Evolutionary conservation across 208 protist species (phyloP), one percentile per base, ranked within the genome.

Genomic region (Crithidia thermophila): DNA sequence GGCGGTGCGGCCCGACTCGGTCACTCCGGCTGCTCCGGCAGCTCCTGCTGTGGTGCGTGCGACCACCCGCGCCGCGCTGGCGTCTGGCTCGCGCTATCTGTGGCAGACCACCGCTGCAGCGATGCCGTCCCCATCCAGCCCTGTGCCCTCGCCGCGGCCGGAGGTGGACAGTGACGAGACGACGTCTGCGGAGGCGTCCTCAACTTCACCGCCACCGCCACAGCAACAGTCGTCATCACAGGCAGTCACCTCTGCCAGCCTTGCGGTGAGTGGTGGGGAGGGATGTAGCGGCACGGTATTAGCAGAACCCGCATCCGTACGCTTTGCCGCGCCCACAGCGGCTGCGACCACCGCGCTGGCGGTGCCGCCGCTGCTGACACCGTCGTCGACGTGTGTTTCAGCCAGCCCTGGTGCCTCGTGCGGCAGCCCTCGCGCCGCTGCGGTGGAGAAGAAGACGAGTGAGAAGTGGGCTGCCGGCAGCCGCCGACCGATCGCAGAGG

Each of bases 81-180:
- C 31, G 4, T 13, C 47, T 21, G 47, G n/a, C 25, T 56, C 58
- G 11, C 57, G 67, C 33, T 74, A 59, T 23, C 50, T 74, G 2
- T 74, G 67, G 67, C 67, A 74, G 47, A 61, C 51, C 20, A 28
- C 67, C 3, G 52, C 59, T 9, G 67, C 67, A 27, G 33, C 67
- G 9, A 74, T 74, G 67, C 67, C 59, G 14, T 74, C 67, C 2
- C 67, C 67, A 8, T 74, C 67, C 1, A 74, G 67, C 36, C 67
- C 67, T 42, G 34, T 74, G 18, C 27, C 67, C 18, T 56, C 59
- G 4, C 55, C 67, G 28, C 28, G 36, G 10, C 23, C 31, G 0
- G 67, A 74, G 14, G 66, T 33, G 8, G 42, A 61, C 13, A 33
- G 50, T 2, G 28, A 43, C 10, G 66, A 42, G 47, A 33, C 27